Conservation (phyloP, 2,329 filamentous ascomycete genomes). For the Onygenales sp. region DNA sequence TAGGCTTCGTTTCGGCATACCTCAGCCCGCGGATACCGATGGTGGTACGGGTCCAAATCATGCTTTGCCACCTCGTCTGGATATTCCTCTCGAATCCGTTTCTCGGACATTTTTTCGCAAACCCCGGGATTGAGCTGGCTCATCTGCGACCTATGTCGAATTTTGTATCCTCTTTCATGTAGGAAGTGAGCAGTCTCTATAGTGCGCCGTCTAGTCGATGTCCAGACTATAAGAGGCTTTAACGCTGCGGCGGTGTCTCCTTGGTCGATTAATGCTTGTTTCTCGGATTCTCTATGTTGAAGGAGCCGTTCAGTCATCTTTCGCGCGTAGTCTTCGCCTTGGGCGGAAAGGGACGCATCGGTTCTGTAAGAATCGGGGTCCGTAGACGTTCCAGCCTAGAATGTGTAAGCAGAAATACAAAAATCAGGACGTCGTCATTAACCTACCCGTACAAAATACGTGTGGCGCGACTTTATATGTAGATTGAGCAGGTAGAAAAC, state of each 20-base stretch:
- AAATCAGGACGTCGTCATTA: not conserved
- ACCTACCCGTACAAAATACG: slow-evolving; percentile 71
- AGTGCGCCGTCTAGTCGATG: slow-evolving; percentile 80
- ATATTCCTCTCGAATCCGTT: slow-evolving; percentile 68
- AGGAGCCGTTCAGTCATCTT: slow-evolving; percentile 80
- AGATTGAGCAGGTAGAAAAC: slow-evolving; percentile 97
- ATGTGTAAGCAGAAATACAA: slow-evolving; percentile 10
- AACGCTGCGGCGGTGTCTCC: slow-evolving; percentile 60
- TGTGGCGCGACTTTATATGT: slow-evolving; percentile 90
- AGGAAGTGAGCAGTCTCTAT: slow-evolving; percentile 81
- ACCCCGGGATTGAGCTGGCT: slow-evolving; percentile 95
- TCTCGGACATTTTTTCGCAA: slow-evolving; percentile 86
- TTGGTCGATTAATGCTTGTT: slow-evolving; percentile 56
- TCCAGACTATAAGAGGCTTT: slow-evolving; percentile 85
- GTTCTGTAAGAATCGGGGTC: slow-evolving; percentile 88
- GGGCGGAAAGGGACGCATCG: slow-evolving; percentile 72
- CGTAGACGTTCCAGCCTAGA: slow-evolving; percentile 64
- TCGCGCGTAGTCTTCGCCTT: slow-evolving; percentile 69
- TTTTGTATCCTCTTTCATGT: slow-evolving; percentile 69
- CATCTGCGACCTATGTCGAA: slow-evolving; percentile 89
- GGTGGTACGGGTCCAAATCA: slow-evolving; percentile 89
- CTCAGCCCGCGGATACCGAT: slow-evolving; percentile 89
- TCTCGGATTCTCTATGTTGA: slow-evolving; percentile 74
- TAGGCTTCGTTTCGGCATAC: slow-evolving; percentile 37
- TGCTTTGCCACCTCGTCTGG: slow-evolving; percentile 90